Base-by-base conservation (phyloP, 2,329 filamentous ascomycete genomes). In the Fusarium nisikadoi region DNA sequence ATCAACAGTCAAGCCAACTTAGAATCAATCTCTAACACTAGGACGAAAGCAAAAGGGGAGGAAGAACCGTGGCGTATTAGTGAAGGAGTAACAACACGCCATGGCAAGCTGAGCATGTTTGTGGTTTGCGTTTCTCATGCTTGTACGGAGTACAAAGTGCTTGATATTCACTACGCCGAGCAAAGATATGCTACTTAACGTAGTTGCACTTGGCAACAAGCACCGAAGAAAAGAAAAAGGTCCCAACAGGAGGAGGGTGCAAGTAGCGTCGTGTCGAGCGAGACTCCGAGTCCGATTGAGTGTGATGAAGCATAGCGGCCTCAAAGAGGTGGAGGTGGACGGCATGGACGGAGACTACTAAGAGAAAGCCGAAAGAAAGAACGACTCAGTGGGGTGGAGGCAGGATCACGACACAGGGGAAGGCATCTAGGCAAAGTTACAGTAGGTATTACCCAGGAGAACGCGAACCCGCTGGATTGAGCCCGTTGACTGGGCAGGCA, bases 301-400 rank as follows among this genome's bases (percentile, higher is more conserved):
- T 72, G 74, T 53, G 49, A 76, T 70, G 75, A 71, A 77, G 72
- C 63, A 74, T 73, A 73, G 73, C 73, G 71, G 76, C 62, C 61
- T 62, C 66, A 72, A 63, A 67, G 65, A 77, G 68, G 73, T 63
- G 67, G 73, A 69, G 49, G 63, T 53, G 59, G 57, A 59, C 61
- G 49, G 60, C 52, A 59, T 56, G 45, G 50, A 58, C 46, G 62
- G 57, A 62, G 47, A 70, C 50, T 39, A 50, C 47, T 45, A 49
- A 45, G 68, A 62, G 39, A 66, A 29, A 66, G 62, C 53, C 63
- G 58, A 53, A 38, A 69, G 46, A 54, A 54, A 60, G 52, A 46
- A 38, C 42, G 31, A 59, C 33, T 70, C 39, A 19, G 52, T 43
- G 42, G 45, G 46, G 38, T 47, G 42, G 54, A 66, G 52, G 58